phyloP scores from a whole-genome alignment of 2,329 filamentous ascomycete species.

The Trichoderma sp. region DNA sequence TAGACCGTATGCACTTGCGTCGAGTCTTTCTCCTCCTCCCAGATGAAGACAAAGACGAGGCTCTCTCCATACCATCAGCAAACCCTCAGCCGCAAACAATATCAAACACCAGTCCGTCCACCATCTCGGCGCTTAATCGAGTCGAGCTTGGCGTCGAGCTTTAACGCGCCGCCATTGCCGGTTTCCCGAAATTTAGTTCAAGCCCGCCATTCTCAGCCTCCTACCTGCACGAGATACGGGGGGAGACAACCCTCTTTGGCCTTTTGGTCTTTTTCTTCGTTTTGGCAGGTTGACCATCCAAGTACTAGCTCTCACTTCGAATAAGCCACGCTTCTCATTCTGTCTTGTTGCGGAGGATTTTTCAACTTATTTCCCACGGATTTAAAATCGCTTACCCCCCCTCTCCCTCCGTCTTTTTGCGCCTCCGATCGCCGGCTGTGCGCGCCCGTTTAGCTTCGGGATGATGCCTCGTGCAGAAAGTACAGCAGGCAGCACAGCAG shows the following conservation, averaged over 20 bases:
- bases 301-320: not conserved
- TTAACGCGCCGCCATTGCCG: constrained; percentile 5
- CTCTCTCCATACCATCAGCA: not conserved
- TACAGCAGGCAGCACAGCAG: too few species aligned
- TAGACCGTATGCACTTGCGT: not conserved
- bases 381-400: not conserved
- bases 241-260: not conserved
- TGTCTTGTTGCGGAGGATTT: not conserved
- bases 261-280: not conserved
- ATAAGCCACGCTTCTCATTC: not conserved
- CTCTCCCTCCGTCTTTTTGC: not conserved
- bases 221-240: not conserved
- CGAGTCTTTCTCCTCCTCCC: not conserved
- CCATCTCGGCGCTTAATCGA: not conserved
- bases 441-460: not conserved
- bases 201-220: not conserved
- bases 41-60: not conserved
- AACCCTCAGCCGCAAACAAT: not conserved
- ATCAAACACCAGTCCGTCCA: not conserved
- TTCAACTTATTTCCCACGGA: not conserved
- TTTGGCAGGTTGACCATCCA: not conserved
- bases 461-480: not conserved
- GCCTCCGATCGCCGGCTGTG: not conserved
- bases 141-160: not conserved
- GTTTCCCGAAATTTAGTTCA: not conserved